Evolutionary conservation across 495 filamentous ascomycete species (phyloP), one percentile per base, ranked within the genome.

Genomic region (Hypoxylon cercidicola): DNA sequence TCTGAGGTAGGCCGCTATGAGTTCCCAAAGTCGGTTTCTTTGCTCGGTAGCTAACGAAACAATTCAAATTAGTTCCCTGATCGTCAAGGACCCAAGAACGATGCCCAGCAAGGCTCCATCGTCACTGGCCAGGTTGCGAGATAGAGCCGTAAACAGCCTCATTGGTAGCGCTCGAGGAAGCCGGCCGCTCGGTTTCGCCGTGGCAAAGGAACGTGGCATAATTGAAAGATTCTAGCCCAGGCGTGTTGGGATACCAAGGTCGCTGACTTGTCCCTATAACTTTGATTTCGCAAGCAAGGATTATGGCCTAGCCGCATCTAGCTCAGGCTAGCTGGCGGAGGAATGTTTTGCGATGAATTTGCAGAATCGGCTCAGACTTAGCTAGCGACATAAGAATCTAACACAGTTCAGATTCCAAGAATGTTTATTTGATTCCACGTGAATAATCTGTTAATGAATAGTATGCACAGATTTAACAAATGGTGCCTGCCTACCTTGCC

Each of bases 1-100:
- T 75, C 79, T 37, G 77, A 84, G 79, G 92, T 95, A 82, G 62
- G 88, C 79, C 21, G 9, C 10, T 23, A 12, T 20, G 3, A 40
- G 5, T 7, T 7, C 11, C 11, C 4, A 35, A 28, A 21, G 65
- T 13, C 19, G 25, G 8, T 18, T 34, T 2, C 19, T 23, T 54
- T 7, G 4, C 7, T 28, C 9, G 21, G 20, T 58, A 30, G 16
- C 54, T 55, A 12, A 58, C 48, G 19, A 47, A 19, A 10, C 12
- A 20, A 25, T 23, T 3, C 35, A 34, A 28, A 9, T 32, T 60
- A 82, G 80, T 77, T 81, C 69, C 20, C 69, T n/a, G 77, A 74
- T 16, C 79, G 79, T 10, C 72, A 76, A 63, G 78, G 77, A 50
- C 53, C 48, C 32, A 80, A 70, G 64, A 82, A 82, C 62, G 77